phyloP scores from a whole-genome alignment of 306 rosid species.

The Ceratonia siliqua region DNA sequence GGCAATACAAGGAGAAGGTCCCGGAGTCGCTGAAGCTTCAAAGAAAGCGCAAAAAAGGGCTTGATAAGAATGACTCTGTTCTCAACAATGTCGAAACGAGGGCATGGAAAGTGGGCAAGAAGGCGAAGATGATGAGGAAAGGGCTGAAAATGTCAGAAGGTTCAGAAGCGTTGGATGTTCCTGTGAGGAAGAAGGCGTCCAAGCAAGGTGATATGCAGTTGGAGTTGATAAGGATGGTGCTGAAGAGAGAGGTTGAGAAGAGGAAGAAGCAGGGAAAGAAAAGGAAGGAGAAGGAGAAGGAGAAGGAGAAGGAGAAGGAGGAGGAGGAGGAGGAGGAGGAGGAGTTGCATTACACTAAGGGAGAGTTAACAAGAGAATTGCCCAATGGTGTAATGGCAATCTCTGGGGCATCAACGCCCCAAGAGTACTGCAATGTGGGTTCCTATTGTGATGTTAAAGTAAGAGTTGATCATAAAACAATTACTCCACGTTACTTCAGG shows the following conservation, averaged over 20 bases:
- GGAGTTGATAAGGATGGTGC: conserved; percentile 89
- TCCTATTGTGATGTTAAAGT: conserved; percentile 51
- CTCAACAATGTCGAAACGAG: conserved; percentile 49
- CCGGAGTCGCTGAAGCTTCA: conserved; percentile 87
- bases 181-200: conserved; percentile 41
- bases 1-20: conserved; percentile 78
- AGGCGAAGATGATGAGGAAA: conserved; percentile 54
- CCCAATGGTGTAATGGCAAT: conserved; percentile 93
- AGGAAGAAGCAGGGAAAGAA: conserved; percentile 26
- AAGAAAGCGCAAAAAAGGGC: conserved; percentile 47
- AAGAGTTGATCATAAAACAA: conserved; percentile 41
- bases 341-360: conserved; percentile 48
- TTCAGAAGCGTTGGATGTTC: conserved; percentile 42
- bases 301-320: conserved; percentile 12
- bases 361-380: conserved; percentile 68
- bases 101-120: conserved; percentile 47
- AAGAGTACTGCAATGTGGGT: conserved; percentile 58
- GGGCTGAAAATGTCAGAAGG: conserved; percentile 43
- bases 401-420: conserved; percentile 54
- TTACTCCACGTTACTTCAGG: conserved; percentile 65
- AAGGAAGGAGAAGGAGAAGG: conserved; percentile 27
- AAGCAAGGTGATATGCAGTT: conserved; percentile 63
- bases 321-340: conserved; percentile 29
- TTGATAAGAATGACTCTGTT: conserved; percentile 39
- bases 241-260: conserved; percentile 82